phyloP scores from a whole-genome alignment of 1,284 basidiomycete genomes.

The Puccinia horiana region DNA sequence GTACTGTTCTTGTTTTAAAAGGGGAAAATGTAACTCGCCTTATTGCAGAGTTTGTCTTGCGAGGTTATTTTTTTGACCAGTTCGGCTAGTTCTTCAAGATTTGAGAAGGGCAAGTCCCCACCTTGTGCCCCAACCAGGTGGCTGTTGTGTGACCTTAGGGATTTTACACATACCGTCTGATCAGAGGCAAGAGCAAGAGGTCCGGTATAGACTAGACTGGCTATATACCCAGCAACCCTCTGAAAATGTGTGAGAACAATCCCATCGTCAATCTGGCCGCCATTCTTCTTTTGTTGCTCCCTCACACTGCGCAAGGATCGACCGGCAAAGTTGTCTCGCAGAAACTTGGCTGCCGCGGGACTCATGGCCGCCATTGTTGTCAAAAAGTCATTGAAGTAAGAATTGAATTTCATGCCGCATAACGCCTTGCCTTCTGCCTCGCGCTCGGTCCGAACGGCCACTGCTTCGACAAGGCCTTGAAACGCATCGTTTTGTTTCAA shows the following conservation, averaged over 20 bases:
- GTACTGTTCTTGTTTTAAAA: neutral
- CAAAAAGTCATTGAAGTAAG: conserved; percentile 12
- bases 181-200: conserved; percentile 23
- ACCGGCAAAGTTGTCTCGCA: neutral
- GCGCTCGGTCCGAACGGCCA: conserved; percentile 7
- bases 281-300: neutral
- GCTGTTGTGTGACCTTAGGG: neutral
- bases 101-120: neutral
- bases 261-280: conserved; percentile 10
- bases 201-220: neutral
- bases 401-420: conserved; percentile 11
- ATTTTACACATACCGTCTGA: conserved; percentile 24
- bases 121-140: conserved; percentile 33
- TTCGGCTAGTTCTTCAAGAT: neutral
- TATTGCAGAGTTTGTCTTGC: neutral
- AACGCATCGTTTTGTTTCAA: neutral
- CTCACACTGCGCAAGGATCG: neutral
- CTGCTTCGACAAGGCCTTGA: conserved; percentile 14
- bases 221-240: neutral
- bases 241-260: conserved; percentile 6
- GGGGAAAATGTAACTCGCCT: neutral
- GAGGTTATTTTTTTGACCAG: neutral
- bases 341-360: neutral
- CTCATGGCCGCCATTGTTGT: conserved; percentile 32
- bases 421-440: conserved; percentile 2